A percentile compares a stretch with the other conserved stretches of the same genome.
These are phyloP conservation scores for Tetrahymena malaccensis DNA, from an alignment of 73 alveolate species.

Conservation along the genomic window DNA sequence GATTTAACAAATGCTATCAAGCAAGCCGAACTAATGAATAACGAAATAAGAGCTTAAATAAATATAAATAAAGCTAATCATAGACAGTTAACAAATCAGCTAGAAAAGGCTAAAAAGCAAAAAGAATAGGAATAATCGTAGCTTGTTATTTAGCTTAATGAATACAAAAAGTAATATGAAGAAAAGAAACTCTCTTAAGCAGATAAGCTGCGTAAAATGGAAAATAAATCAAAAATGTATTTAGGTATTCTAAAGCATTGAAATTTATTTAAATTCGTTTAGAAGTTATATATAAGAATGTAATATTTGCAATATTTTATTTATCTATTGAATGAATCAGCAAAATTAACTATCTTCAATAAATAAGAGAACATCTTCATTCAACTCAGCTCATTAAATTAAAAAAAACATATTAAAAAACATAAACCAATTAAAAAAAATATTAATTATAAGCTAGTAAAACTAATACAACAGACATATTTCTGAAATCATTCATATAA, in stretches of 20 bases:
- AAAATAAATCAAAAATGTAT: neutral
- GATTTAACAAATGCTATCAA: neutral
- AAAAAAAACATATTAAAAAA: neutral
- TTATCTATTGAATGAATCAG: neutral
- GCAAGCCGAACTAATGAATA: neutral
- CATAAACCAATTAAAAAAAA: neutral
- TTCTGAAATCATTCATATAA: too few relatives aligned
- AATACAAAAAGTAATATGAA: neutral
- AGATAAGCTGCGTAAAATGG: neutral
- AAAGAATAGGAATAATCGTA: neutral
- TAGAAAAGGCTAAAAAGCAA: neutral
- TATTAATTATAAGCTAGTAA: neutral
- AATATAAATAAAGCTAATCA: neutral
- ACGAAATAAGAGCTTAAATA: neutral
- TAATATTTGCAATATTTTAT: neutral
- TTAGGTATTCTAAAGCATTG: neutral
- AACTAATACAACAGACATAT: too few relatives aligned
- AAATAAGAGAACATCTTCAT: too few relatives aligned
- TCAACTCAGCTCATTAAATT: neutral
- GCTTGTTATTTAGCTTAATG: neutral
- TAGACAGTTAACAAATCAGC: neutral
- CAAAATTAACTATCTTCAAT: neutral
- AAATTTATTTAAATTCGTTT: neutral
- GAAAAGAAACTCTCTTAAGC: neutral
- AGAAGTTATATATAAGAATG: neutral